Evolutionary conservation across 441 rosid species (phyloP).

Genomic region (Brassica hybrid): DNA sequence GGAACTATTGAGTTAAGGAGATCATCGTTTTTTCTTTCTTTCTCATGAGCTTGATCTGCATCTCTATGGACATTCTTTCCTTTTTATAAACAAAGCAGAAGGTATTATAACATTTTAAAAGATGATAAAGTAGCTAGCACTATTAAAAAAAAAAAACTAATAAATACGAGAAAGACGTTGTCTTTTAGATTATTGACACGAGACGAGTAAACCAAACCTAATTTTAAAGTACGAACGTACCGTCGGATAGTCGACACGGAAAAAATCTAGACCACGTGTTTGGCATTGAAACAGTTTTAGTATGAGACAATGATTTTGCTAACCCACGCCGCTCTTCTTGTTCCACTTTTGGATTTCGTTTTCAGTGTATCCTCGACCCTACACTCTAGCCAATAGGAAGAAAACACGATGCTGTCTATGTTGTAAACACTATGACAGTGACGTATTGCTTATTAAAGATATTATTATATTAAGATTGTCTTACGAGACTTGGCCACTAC

Average conservation of each 20-base stretch:
- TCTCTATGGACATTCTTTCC: slow-evolving; percentile 2
- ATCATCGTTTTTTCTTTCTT: neutral
- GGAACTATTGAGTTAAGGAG: neutral
- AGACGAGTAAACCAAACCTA: slow-evolving; percentile 29
- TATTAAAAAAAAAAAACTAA: neutral
- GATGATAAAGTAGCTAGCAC: neutral
- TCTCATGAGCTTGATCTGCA: slow-evolving; percentile 1
- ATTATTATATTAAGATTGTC: neutral
- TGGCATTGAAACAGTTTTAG: slow-evolving; percentile 27
- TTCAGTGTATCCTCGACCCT: slow-evolving; percentile 10
- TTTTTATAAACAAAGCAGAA: slow-evolving; percentile 32
- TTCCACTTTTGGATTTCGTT: neutral
- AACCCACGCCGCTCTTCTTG: slow-evolving; percentile 33
- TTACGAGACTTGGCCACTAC: neutral
- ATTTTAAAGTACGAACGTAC: slow-evolving; percentile 12
- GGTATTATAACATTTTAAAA: neutral
- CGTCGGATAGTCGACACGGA: neutral
- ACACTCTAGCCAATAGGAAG: slow-evolving; percentile 15
- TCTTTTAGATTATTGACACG: slow-evolving; percentile 34
- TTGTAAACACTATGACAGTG: neutral
- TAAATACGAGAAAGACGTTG: slow-evolving; percentile 8
- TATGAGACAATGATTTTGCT: slow-evolving; percentile 31
- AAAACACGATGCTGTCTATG: slow-evolving; percentile 5
- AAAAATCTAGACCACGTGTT: neutral
- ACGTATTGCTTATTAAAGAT: neutral